These are phyloP conservation scores for Daldinia loculata DNA, from an alignment of 495 filamentous ascomycete genomes.

Conservation along the genomic window DNA sequence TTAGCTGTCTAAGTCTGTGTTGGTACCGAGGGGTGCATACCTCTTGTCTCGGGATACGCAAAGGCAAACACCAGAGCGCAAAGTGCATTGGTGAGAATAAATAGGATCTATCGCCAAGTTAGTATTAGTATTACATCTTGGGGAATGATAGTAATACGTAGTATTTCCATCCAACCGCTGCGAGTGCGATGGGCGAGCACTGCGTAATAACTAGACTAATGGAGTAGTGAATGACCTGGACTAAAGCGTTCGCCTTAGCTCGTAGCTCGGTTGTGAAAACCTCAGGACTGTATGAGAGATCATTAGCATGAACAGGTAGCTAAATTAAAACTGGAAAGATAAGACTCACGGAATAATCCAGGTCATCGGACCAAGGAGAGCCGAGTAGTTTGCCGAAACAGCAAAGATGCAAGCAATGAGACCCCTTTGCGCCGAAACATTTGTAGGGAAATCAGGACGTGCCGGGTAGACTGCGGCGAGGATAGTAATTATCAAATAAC, in stretches of 20 bases:
- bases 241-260: conserved; percentile 60
- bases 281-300: conserved; percentile 49
- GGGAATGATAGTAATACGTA: conserved; percentile 42
- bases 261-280: conserved; percentile 66
- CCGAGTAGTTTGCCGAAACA: conserved; percentile 65
- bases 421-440: conserved; percentile 55
- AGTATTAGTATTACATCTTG: background rate
- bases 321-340: background rate
- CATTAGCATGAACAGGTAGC: conserved; percentile 1
- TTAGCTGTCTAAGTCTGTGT: conserved; percentile 1
- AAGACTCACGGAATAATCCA: conserved; percentile 59
- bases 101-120: conserved; percentile 51
- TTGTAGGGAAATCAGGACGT: conserved; percentile 44
- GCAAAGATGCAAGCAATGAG: conserved; percentile 66
- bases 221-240: conserved; percentile 64
- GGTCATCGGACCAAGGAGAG: conserved; percentile 61
- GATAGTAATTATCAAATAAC: conserved; percentile 60
- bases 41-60: conserved; percentile 64
- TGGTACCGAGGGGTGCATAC: conserved; percentile 21
- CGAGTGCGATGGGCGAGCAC: conserved; percentile 63
- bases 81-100: conserved; percentile 61
- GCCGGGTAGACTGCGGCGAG: conserved; percentile 60
- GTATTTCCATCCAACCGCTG: conserved; percentile 58
- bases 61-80: conserved; percentile 55
- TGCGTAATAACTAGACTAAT: conserved; percentile 65